A percentile compares a stretch with the other conserved stretches of the same genome.
These are phyloP conservation scores for Coriolopsis trogii DNA, from an alignment of 1,284 basidiomycete genomes.

Conservation along the genomic window DNA sequence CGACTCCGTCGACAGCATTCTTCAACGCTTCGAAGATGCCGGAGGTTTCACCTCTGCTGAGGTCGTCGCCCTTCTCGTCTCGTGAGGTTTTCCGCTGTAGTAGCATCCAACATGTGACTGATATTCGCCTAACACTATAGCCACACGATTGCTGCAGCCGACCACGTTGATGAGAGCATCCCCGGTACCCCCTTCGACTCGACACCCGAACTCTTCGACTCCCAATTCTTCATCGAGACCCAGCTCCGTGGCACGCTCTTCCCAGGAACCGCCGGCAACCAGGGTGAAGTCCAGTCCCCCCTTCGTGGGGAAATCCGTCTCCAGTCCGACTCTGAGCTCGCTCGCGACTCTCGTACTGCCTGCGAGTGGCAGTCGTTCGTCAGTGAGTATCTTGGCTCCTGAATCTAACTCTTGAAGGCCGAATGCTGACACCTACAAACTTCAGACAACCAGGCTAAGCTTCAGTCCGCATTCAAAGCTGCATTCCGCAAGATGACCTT, in stretches of 20 bases:
- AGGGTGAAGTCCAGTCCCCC: constrained; percentile 41
- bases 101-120: not conserved
- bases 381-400: constrained; percentile 25
- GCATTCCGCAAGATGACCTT: constrained; percentile 35
- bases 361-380: constrained; percentile 44
- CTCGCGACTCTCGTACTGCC: constrained; percentile 30
- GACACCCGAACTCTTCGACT: constrained; percentile 40
- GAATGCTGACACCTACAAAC: not conserved
- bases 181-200: constrained; percentile 43
- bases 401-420: not conserved
- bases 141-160: constrained; percentile 42
- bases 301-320: constrained; percentile 42
- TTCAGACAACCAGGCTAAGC: constrained; percentile 32
- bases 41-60: constrained; percentile 37
- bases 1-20: constrained; percentile 38
- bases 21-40: constrained; percentile 43
- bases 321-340: constrained; percentile 40
- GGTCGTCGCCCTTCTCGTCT: constrained; percentile 44
- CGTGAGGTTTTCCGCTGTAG: constrained; percentile 4
- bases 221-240: constrained; percentile 43
- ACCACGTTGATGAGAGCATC: constrained; percentile 29
- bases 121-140: constrained; percentile 11
- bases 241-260: constrained; percentile 37
- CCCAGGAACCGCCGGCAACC: constrained; percentile 38
- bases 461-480: constrained; percentile 30